These are phyloP conservation scores for Colletotrichum sp. DNA, from an alignment of 2,329 filamentous ascomycete genomes.

Conservation along the genomic window DNA sequence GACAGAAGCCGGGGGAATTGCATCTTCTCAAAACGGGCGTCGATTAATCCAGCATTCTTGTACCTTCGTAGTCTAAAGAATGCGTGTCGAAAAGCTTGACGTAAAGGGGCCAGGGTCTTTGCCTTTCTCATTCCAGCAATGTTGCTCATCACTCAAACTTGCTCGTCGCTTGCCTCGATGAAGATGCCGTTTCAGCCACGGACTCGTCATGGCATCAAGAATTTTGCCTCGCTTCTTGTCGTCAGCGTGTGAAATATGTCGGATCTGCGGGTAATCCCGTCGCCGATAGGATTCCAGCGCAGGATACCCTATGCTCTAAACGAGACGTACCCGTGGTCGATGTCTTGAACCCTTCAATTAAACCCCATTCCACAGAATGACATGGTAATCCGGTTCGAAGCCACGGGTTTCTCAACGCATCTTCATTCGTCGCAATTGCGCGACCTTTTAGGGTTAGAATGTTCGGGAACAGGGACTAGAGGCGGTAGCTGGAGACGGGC, in stretches of 20 bases:
- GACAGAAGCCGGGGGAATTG: neutral
- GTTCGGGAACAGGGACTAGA: neutral
- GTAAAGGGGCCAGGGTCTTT: neutral
- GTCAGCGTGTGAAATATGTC: neutral
- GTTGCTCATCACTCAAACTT: neutral
- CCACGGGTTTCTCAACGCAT: neutral
- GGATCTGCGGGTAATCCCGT: neutral
- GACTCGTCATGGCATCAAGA: neutral
- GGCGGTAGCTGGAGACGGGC: neutral
- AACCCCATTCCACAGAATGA: neutral
- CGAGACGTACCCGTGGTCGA: neutral
- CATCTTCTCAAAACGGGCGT: neutral
- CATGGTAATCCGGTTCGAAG: neutral
- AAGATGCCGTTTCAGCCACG: neutral
- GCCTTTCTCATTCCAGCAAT: neutral
- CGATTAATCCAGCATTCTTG: neutral
- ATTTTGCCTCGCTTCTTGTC: neutral
- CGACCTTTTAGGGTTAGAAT: neutral
- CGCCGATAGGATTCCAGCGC: neutral
- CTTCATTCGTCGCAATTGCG: neutral
- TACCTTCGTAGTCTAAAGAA: neutral
- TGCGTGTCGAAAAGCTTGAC: neutral
- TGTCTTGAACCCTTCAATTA: neutral
- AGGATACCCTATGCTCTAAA: neutral
- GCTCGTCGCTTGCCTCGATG: neutral